Evolutionary conservation across 2,329 filamentous ascomycete genomes (phyloP).

Genomic region (Neofusicoccum sp.): DNA sequence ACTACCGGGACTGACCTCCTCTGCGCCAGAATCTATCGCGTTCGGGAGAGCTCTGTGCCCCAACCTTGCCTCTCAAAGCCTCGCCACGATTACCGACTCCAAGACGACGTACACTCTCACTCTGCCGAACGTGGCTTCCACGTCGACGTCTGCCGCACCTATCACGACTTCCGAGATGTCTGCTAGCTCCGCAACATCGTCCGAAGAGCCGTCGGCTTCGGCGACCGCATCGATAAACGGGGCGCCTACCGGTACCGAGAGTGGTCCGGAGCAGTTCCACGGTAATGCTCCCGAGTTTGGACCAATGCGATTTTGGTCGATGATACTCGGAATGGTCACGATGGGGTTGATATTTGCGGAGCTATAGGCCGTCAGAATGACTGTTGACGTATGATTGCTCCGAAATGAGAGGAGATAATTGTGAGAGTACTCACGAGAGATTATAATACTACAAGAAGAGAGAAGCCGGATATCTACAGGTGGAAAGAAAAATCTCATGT

Average conservation of each 20-base stretch:
- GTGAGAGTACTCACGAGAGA: neutral
- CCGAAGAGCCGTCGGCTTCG: neutral
- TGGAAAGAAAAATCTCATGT: neutral
- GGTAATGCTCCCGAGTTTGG: constrained; percentile 14
- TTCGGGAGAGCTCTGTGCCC: constrained; percentile 1
- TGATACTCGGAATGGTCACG: constrained; percentile 5
- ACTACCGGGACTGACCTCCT: neutral
- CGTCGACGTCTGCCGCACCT: neutral
- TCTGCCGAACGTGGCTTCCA: neutral
- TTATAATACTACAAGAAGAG: neutral
- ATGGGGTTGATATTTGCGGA: constrained; percentile 19
- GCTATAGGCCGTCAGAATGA: constrained; percentile 12
- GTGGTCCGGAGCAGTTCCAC: neutral
- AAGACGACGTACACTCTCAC: neutral
- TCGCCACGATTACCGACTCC: neutral
- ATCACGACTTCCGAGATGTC: neutral
- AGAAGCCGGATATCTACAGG: neutral
- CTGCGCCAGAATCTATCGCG: neutral
- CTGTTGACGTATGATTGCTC: neutral
- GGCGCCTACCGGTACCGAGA: neutral
- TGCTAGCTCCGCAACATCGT: neutral
- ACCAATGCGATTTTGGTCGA: constrained; percentile 1
- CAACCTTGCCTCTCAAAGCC: neutral
- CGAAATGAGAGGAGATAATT: neutral
- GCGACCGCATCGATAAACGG: neutral